Base-by-base conservation (phyloP, 2,329 filamentous ascomycete genomes). In the Microcera coccophila region DNA sequence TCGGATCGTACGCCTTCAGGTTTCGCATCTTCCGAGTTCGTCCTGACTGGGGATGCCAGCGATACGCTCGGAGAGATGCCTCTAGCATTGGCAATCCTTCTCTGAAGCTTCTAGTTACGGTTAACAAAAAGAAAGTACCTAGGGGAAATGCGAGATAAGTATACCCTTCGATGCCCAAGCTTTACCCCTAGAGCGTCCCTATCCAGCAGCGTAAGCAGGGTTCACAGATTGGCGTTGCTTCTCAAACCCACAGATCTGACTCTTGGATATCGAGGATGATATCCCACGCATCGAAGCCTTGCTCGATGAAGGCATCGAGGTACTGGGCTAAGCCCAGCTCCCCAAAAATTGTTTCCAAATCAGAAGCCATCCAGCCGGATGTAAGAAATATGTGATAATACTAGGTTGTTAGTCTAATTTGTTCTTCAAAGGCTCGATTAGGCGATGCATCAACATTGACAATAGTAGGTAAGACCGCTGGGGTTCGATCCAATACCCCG, bases 201-300 rank as follows among this genome's bases (percentile, higher is more conserved):
- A 45, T 41, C 12, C 57, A 51, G 4, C n/a, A 8, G 12, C 5
- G 18, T 35, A 18, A n/a, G 10, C 11, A 22, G 3, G 16, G 20
- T 24, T n/a, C n/a, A n/a, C n/a, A n/a, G n/a, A 31, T 32, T 16
- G 29, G 7, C 7, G 20, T n/a, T 36, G 46, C 64, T 15, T 15
- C 17, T 35, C 35, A 11, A 60, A 68, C 82, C 62, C 66, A 89
- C 84, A 93, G 73, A 59, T 93, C 87, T 18, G 85, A 86, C 65
- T 91, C 87, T 47, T 87, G 89, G 41, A 93, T 90, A 60, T 91
- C 87, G 38, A 90, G 72, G 42, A 91, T 82, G 1, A 84, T 90
- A 24, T 89, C 85, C 87, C 87, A 91, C 10, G 82, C 81, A 63
- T 93, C 87, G 63, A 93, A 93, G 3, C 87, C 87, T 65, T 91